Base-by-base conservation (phyloP, 2,329 filamentous ascomycete species). In the Ceratocystis lukuohia region DNA sequence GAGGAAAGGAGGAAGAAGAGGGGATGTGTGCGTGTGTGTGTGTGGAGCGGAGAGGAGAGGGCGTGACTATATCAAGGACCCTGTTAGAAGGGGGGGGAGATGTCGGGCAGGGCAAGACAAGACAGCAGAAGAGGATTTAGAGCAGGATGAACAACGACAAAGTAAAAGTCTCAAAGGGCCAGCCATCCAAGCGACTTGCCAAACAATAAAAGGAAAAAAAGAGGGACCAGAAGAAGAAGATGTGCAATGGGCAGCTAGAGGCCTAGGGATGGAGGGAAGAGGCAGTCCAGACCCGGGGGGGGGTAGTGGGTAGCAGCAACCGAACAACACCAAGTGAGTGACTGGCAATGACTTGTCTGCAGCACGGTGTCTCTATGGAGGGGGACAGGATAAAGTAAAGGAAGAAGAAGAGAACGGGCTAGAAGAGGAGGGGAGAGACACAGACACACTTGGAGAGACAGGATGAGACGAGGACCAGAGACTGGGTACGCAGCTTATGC, bases 161-260 rank as follows among this genome's bases (percentile, higher is more conserved):
- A 25, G 15, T 28, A 57, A 28, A 6, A 30, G 10, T 25, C 12
- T 25, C 50, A 17, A 33, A 30, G 20, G 53, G 28, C 25, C 17
- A 28, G 53, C 37, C 37, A 41, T 41, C 10, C 53, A 57, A 20
- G 17, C 4, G n/a, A 12, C 22, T 41, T 41, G 37, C 37, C 37
- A 41, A 28, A 57, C 53, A 57, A 57, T 57, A 28, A 28, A 57
- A 22, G 46, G 25, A 17, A 50, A 57, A 57, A 57, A 57, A 57
- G 25, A 57, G 25, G 53, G 25, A 57, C 25, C 53, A 10, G 15
- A 8, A 30, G 25, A 30, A 22, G 37, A 41, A 41, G 37, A 12
- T 28, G 53, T 28, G 53, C 53, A 57, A 22, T 50, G n/a, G 46
- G 53, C 53, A 48, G 46, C 46, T 22, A 48, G 46, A n/a, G 22